Conservation (phyloP, 768 basidiomycete genomes). For the Amanita pseudoporphyria region DNA sequence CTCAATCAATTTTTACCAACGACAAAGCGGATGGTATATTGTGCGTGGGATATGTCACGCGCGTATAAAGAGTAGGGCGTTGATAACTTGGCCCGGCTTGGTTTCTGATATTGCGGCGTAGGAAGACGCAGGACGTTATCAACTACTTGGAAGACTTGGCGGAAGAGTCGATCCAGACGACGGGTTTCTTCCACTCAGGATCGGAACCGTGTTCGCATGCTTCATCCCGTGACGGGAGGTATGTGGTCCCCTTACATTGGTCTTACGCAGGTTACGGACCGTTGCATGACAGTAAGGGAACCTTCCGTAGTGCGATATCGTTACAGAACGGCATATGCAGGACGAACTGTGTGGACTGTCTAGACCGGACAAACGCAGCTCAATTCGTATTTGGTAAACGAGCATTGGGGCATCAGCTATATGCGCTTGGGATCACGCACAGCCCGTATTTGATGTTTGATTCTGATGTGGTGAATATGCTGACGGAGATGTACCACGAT, state of each 20-base stretch:
- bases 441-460: slow-evolving; percentile 84
- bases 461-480: slow-evolving; percentile 90
- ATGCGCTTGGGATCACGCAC: slow-evolving; percentile 85
- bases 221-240: slow-evolving; percentile 37
- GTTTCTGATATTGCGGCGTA: slow-evolving; percentile 19
- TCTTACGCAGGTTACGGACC: background rate
- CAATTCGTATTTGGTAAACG: slow-evolving; percentile 97
- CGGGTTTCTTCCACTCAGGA: slow-evolving; percentile 93
- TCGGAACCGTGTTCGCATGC: slow-evolving; percentile 74
- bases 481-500: slow-evolving; percentile 98
- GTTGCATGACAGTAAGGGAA: slow-evolving; percentile 19
- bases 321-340: slow-evolving; percentile 90
- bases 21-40: slow-evolving; percentile 80
- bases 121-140: slow-evolving; percentile 93
- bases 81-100: background rate
- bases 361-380: slow-evolving; percentile 93
- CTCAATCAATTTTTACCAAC: slow-evolving; percentile 91
- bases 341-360: slow-evolving; percentile 94
- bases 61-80: slow-evolving; percentile 80
- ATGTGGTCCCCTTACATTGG: slow-evolving; percentile 10
- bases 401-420: slow-evolving; percentile 89
- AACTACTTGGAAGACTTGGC: slow-evolving; percentile 92
- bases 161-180: slow-evolving; percentile 85
- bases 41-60: slow-evolving; percentile 93
- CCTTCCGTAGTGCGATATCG: slow-evolving; percentile 59